Conservation (phyloP, 169 alveolate species). For the Cryptosporidium viatorum region DNA sequence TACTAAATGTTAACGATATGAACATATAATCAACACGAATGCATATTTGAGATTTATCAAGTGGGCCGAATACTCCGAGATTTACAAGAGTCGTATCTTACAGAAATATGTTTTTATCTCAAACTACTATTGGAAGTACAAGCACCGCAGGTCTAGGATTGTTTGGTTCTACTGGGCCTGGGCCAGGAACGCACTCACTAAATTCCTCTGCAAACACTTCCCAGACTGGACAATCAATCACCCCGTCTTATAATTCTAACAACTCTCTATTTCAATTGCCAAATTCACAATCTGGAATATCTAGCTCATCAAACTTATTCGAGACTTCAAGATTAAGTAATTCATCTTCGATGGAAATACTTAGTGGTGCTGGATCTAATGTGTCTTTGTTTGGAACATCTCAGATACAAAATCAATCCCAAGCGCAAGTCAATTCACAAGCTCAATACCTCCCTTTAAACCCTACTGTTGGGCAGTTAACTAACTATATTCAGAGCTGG, state of each 20-base stretch:
- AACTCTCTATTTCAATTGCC: background rate
- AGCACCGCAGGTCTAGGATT: conserved; percentile 17
- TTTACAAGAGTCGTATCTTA: background rate
- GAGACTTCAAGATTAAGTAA: conserved; percentile 1
- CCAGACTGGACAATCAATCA: background rate
- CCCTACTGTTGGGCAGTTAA: conserved; percentile 70
- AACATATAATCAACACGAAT: background rate
- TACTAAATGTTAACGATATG: background rate
- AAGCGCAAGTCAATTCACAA: conserved; percentile 7
- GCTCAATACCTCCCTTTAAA: conserved; percentile 70
- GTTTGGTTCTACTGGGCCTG: conserved; percentile 51
- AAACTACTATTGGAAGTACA: conserved; percentile 24
- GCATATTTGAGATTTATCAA: background rate
- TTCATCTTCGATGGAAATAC: conserved; percentile 23
- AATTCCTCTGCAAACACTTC: conserved; percentile 10
- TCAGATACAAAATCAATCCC: background rate
- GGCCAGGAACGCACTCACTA: conserved; percentile 5
- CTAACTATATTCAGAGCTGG: conserved; percentile 72
- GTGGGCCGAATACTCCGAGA: background rate
- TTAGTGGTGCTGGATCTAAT: background rate
- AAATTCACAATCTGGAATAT: conserved; percentile 12
- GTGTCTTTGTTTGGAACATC: conserved; percentile 16
- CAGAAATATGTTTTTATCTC: conserved; percentile 50
- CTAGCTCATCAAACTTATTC: conserved; percentile 20
- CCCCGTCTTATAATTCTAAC: background rate